A percentile compares a stretch with the other conserved stretches of the same genome.
phyloP scores from a whole-genome alignment of 345 rosid species.

The Chamaenerion angustifolium region DNA sequence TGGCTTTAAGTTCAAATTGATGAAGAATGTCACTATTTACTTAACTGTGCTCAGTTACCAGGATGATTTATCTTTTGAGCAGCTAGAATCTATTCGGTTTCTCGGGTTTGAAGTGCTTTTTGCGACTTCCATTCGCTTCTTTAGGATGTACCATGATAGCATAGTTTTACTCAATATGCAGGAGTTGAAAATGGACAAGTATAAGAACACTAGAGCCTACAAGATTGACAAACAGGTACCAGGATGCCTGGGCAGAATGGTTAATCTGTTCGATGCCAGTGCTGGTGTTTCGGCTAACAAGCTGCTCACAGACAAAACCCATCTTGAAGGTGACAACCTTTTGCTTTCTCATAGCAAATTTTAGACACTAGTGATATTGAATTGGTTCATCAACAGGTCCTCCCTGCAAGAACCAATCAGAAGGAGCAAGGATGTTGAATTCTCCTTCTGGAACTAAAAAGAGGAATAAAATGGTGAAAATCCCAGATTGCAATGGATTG shows the following conservation, averaged over 20 bases:
- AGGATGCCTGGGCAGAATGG: slow-evolving; percentile 68
- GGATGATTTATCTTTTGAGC: too few species aligned
- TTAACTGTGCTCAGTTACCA: too few species aligned
- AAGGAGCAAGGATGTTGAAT: slow-evolving; percentile 36
- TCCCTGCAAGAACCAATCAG: slow-evolving; percentile 52
- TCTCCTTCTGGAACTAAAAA: slow-evolving; percentile 33
- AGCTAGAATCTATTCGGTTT: too few species aligned
- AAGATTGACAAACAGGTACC: slow-evolving; percentile 40
- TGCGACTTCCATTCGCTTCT: too few species aligned
- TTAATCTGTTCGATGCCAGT: slow-evolving; percentile 54
- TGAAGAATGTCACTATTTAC: too few species aligned
- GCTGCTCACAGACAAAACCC: slow-evolving; percentile 42
- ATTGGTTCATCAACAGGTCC: slow-evolving; percentile 23
- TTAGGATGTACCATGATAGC: too few species aligned
- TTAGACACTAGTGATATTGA: too few species aligned
- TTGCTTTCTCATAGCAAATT: not conserved
- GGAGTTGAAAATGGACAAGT: slow-evolving; percentile 51
- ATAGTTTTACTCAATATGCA: not conserved
- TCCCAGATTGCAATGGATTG: too few species aligned
- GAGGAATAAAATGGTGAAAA: slow-evolving; percentile 49
- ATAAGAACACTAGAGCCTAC: slow-evolving; percentile 32
- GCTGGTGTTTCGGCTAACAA: slow-evolving; percentile 35
- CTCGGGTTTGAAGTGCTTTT: too few species aligned
- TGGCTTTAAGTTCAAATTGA: too few species aligned
- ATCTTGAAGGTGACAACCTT: slow-evolving; percentile 33